These are phyloP conservation scores for Cercospora janseana DNA, from an alignment of 2,329 filamentous ascomycete species.

Conservation along the genomic window DNA sequence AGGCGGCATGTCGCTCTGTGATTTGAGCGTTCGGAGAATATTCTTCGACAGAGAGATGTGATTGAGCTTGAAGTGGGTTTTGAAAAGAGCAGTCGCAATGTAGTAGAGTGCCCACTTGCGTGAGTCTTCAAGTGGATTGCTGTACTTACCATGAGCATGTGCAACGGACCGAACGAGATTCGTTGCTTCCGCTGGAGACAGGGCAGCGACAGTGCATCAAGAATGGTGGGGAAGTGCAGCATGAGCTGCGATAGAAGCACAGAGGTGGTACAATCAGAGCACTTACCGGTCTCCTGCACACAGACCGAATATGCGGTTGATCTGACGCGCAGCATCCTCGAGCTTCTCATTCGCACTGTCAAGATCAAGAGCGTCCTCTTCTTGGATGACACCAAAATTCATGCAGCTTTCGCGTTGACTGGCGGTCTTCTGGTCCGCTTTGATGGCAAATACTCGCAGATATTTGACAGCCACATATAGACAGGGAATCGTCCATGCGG, in stretches of 20 bases:
- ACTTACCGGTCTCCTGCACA: conserved; percentile 84
- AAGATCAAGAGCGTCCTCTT: conserved; percentile 81
- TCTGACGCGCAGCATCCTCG: conserved; percentile 83
- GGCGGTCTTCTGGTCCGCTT: conserved; percentile 72
- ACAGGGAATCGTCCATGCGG: conserved; percentile 89
- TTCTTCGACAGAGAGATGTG: conserved; percentile 86
- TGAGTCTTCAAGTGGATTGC: conserved; percentile 79
- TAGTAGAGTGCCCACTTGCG: conserved; percentile 98
- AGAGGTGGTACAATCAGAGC: conserved; percentile 9
- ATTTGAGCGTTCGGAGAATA: conserved; percentile 77
- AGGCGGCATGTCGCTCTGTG: conserved; percentile 70
- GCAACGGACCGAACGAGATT: conserved; percentile 9
- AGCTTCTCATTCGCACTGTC: conserved; percentile 77
- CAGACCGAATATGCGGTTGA: conserved; percentile 88
- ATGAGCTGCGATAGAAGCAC: background rate
- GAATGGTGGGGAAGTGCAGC: background rate
- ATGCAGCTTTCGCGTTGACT: conserved; percentile 44
- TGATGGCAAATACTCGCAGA: conserved; percentile 82
- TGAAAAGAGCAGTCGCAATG: conserved; percentile 91
- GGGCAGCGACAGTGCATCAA: background rate
- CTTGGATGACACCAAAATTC: conserved; percentile 57
- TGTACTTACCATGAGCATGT: conserved; percentile 41
- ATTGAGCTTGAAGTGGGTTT: conserved; percentile 91
- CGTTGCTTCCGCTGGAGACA: background rate
- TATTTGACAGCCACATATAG: conserved; percentile 86